Conservation (phyloP, 2,329 filamentous ascomycete species). For the Neobulgaria alba region DNA sequence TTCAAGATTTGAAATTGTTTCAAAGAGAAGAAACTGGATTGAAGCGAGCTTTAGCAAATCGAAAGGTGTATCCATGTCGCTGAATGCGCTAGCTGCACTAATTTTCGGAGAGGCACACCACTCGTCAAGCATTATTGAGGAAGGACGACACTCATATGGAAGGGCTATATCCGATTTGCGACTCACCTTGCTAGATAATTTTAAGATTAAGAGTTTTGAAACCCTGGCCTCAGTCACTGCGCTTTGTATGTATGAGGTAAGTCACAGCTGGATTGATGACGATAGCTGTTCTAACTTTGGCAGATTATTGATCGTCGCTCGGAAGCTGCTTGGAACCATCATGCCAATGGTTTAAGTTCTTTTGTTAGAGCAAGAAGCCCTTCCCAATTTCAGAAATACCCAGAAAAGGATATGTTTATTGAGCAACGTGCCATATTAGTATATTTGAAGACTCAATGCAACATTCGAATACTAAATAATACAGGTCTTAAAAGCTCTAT, state of each 20-base stretch:
- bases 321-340: slow-evolving; percentile 1
- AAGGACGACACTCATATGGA: slow-evolving; percentile 1
- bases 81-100: slow-evolving; percentile 7
- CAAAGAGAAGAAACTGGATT: neutral
- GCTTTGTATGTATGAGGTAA: slow-evolving; percentile 9
- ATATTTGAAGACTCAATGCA: neutral
- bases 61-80: too few relatives aligned
- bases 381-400: slow-evolving; percentile 1
- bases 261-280: neutral
- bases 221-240: slow-evolving; percentile 3
- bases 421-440: slow-evolving; percentile 8
- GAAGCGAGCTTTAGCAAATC: neutral
- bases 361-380: slow-evolving; percentile 4
- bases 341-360: slow-evolving; percentile 3
- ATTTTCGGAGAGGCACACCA: slow-evolving; percentile 3
- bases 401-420: slow-evolving; percentile 6
- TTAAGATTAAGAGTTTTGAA: neutral
- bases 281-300: neutral
- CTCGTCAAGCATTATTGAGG: neutral
- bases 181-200: neutral
- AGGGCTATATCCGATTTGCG: slow-evolving; percentile 1
- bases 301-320: slow-evolving; percentile 2
- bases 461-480: neutral
- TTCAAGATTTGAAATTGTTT: neutral
- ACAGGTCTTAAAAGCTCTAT: slow-evolving; percentile 8